Conservation (phyloP, 352 stramenopile species). For the Detonula confervacea region DNA sequence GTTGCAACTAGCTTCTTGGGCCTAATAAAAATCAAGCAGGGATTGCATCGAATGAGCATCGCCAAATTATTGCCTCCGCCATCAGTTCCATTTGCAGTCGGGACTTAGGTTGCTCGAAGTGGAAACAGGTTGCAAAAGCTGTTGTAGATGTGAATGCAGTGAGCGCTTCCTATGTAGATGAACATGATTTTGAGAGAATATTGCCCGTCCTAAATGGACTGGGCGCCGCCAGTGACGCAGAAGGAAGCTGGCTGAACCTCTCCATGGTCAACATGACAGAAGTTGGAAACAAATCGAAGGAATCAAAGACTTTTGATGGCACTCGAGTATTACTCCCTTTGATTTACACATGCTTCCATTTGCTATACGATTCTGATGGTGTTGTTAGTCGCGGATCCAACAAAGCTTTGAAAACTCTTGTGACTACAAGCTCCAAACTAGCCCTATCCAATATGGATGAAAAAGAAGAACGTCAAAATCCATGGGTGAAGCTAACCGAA, state of each 20-base stretch:
- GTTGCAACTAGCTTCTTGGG: conserved; percentile 55
- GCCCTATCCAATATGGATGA: conserved; percentile 21
- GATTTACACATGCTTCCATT: conserved; percentile 79
- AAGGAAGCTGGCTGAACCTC: conserved; percentile 54
- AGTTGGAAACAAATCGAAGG: background rate
- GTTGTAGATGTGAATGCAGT: conserved; percentile 66
- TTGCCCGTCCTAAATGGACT: conserved; percentile 80
- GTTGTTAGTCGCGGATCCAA: conserved; percentile 77
- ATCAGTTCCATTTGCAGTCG: conserved; percentile 53
- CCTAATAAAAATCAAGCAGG: conserved; percentile 69
- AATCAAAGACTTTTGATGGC: conserved; percentile 34
- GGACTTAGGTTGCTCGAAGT: conserved; percentile 20
- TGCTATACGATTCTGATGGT: conserved; percentile 80
- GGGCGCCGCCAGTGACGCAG: conserved; percentile 19
- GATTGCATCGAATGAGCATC: conserved; percentile 61
- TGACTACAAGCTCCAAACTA: conserved; percentile 54
- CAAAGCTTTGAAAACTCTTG: conserved; percentile 77
- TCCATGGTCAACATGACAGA: conserved; percentile 14
- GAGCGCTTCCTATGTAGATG: conserved; percentile 78
- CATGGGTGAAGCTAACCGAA: conserved; percentile 79
- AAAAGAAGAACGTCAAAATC: conserved; percentile 30
- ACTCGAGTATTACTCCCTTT: conserved; percentile 67
- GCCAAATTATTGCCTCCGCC: conserved; percentile 53
- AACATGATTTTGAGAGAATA: conserved; percentile 83
- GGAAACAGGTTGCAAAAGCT: conserved; percentile 47